These are phyloP conservation scores for Sugiyamaella sp. DNA, from an alignment of 1,139 yeast genomes.

Conservation along the genomic window DNA sequence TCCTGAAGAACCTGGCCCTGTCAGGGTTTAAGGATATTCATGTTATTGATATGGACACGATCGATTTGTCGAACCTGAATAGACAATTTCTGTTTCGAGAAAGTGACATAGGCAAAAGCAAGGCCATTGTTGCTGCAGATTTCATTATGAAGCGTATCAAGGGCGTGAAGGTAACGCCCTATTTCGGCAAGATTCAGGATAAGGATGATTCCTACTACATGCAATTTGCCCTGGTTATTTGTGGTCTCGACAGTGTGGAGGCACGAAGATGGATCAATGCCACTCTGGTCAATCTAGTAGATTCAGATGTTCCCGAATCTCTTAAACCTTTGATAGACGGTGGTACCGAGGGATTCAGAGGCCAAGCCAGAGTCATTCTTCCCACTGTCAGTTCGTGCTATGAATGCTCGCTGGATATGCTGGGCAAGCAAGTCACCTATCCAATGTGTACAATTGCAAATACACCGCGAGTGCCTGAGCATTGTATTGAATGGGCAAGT, in stretches of 20 bases:
- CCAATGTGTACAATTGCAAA: slow-evolving; percentile 96
- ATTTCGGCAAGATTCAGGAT: slow-evolving; percentile 74
- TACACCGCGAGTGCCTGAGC: slow-evolving; percentile 92
- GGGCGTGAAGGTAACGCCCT: slow-evolving; percentile 55
- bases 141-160: slow-evolving; percentile 55
- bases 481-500: slow-evolving; percentile 91
- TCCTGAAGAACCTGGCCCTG: slow-evolving; percentile 78
- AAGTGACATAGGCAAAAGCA: slow-evolving; percentile 74
- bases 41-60: slow-evolving; percentile 93
- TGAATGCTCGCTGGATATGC: slow-evolving; percentile 84
- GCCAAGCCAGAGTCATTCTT: slow-evolving; percentile 84
- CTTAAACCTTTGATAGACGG: slow-evolving; percentile 90
- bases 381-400: slow-evolving; percentile 89
- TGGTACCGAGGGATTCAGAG: slow-evolving; percentile 94
- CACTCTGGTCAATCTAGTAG: slow-evolving; percentile 65
- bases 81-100: slow-evolving; percentile 83
- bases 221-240: slow-evolving; percentile 72
- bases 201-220: slow-evolving; percentile 64
- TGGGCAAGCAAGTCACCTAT: slow-evolving; percentile 69
- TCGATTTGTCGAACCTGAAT: slow-evolving; percentile 85
- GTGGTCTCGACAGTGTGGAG: slow-evolving; percentile 89
- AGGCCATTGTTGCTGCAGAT: slow-evolving; percentile 77
- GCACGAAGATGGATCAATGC: slow-evolving; percentile 94
- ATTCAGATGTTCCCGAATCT: slow-evolving; percentile 52
- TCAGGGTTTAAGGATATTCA: slow-evolving; percentile 75